phyloP scores from a whole-genome alignment of 495 filamentous ascomycete genomes.

The Xylaria cubensis region DNA sequence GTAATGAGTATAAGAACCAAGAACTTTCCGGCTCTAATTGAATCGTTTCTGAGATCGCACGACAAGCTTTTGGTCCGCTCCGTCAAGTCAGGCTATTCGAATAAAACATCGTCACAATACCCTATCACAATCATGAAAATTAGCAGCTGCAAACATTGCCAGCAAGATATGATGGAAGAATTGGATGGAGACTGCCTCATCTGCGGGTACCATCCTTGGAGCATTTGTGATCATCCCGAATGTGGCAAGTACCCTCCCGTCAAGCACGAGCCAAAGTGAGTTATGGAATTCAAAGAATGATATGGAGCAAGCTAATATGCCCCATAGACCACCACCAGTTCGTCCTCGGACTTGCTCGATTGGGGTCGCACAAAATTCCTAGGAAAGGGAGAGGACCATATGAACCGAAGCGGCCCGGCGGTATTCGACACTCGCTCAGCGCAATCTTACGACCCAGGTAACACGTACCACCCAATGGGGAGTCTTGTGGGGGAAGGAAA shows the following conservation, averaged over 20 bases:
- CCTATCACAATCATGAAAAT: neutral
- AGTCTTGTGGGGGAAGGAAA: neutral
- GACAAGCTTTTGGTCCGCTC: neutral
- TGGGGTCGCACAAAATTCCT: neutral
- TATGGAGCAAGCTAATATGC: neutral
- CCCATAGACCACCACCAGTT: neutral
- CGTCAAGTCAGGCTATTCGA: neutral
- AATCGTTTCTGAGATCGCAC: neutral
- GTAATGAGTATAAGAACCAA: neutral
- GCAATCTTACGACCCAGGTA: neutral
- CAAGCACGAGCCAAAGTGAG: slow-evolving; percentile 12
- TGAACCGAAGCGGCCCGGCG: neutral
- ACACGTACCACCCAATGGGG: neutral
- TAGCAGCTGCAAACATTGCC: slow-evolving; percentile 11
- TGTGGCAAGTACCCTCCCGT: slow-evolving; percentile 8
- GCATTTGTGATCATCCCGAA: neutral
- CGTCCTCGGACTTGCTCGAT: neutral
- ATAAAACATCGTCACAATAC: neutral
- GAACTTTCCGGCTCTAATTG: neutral
- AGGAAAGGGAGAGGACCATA: neutral
- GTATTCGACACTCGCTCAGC: neutral
- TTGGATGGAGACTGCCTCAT: neutral
- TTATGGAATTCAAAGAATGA: neutral
- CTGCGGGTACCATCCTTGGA: slow-evolving; percentile 13
- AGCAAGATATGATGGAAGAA: neutral